Evolutionary conservation across 2,329 filamentous ascomycete species (phyloP).

Genomic region (Lachnellula suecica): DNA sequence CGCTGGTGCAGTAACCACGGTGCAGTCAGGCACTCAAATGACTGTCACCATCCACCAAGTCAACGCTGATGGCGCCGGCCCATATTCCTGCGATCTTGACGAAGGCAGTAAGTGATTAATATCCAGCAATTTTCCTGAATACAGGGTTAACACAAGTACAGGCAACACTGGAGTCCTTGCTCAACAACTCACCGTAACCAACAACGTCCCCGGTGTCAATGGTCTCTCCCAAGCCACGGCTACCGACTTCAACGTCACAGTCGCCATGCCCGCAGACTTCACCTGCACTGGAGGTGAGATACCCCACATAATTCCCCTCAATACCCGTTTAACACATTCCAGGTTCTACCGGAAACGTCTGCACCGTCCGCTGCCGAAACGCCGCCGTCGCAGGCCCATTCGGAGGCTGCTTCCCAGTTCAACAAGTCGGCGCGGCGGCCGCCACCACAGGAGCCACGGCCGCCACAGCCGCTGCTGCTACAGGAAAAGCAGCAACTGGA

Average conservation of each 20-base stretch:
- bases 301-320: neutral
- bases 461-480: too few species aligned
- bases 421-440: conserved; percentile 47
- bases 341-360: conserved; percentile 56
- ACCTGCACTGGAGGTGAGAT: conserved; percentile 50
- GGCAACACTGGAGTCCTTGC: conserved; percentile 41
- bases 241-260: conserved; percentile 54
- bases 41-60: conserved; percentile 55
- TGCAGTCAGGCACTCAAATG: conserved; percentile 44
- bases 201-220: conserved; percentile 59
- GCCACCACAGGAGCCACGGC: too few species aligned
- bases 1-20: conserved; percentile 46
- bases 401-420: conserved; percentile 56
- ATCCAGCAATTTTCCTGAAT: conserved; percentile 19
- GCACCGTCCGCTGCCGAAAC: conserved; percentile 59
- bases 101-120: conserved; percentile 41
- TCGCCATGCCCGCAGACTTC: conserved; percentile 49
- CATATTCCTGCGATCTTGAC: conserved; percentile 54
- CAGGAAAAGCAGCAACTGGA: too few species aligned
- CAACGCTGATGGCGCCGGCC: conserved; percentile 54
- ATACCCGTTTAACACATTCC: neutral
- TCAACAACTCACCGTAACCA: conserved; percentile 50
- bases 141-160: neutral
- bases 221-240: conserved; percentile 56
- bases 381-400: conserved; percentile 56